These are phyloP conservation scores for Calocybe indica DNA, from an alignment of 768 basidiomycete genomes.

Conservation along the genomic window DNA sequence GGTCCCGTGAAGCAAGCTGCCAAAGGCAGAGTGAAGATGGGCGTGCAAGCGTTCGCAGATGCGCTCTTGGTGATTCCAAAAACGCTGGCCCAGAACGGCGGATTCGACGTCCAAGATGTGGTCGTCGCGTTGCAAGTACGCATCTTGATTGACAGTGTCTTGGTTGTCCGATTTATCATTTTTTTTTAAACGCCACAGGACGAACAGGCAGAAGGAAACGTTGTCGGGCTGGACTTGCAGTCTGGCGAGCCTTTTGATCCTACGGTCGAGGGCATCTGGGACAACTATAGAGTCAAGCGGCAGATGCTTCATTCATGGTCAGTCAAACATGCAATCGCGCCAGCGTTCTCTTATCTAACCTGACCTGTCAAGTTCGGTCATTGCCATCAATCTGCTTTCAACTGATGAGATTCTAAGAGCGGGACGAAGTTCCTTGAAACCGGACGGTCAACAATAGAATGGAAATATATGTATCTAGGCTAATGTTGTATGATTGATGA, in stretches of 20 bases:
- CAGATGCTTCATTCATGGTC: constrained; percentile 98
- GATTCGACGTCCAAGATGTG: constrained; percentile 94
- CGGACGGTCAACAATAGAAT: constrained; percentile 54
- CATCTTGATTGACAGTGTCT: neutral
- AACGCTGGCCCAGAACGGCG: constrained; percentile 92
- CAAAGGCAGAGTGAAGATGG: constrained; percentile 95
- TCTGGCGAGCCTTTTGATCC: constrained; percentile 97
- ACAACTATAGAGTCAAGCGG: constrained; percentile 97
- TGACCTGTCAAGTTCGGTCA: constrained; percentile 61
- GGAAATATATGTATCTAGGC: too few relatives aligned
- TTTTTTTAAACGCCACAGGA: constrained; percentile 42
- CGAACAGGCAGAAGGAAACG: constrained; percentile 89
- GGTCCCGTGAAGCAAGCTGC: constrained; percentile 77
- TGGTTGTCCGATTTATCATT: neutral
- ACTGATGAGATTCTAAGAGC: constrained; percentile 95
- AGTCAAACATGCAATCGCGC: constrained; percentile 16
- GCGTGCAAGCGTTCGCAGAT: constrained; percentile 95
- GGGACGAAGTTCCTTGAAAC: constrained; percentile 81
- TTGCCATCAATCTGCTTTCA: constrained; percentile 90
- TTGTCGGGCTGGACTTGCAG: constrained; percentile 86
- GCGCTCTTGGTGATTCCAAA: constrained; percentile 93
- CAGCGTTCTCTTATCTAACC: constrained; percentile 17
- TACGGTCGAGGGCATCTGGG: constrained; percentile 94
- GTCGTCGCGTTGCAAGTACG: constrained; percentile 84
- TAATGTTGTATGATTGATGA: too few relatives aligned